Evolutionary conservation across 192 early-diverging fungal genomes (phyloP).

Genomic region (Rhizoclosmatium sp.): DNA sequence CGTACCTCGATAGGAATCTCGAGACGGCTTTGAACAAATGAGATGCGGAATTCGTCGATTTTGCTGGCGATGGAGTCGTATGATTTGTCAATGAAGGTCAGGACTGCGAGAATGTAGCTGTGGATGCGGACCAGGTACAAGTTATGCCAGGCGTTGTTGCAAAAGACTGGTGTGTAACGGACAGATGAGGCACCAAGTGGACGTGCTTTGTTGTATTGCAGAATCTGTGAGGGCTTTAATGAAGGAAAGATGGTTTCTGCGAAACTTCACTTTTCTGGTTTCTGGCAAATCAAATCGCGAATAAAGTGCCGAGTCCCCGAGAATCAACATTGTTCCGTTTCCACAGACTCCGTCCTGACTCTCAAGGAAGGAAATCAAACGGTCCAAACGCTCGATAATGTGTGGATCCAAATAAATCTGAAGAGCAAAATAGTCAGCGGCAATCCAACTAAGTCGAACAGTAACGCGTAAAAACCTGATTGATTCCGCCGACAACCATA

Average conservation of each 20-base stretch:
- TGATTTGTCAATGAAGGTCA: conserved; percentile 59
- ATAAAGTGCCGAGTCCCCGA: conserved; percentile 63
- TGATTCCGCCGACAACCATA: conserved; percentile 59
- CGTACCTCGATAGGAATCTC: conserved; percentile 68
- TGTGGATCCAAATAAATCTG: conserved; percentile 57
- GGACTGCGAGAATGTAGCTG: conserved; percentile 57
- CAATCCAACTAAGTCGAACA: background rate
- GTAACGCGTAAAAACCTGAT: conserved; percentile 49
- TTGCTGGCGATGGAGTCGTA: conserved; percentile 47
- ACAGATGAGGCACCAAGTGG: conserved; percentile 51
- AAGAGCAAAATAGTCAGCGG: background rate
- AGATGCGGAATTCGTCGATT: conserved; percentile 60
- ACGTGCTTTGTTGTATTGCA: conserved; percentile 62
- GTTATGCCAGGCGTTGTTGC: conserved; percentile 59
- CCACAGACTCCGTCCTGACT: conserved; percentile 67
- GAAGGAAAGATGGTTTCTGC: background rate
- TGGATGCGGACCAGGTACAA: conserved; percentile 62
- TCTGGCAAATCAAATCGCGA: conserved; percentile 61
- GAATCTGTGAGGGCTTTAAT: conserved; percentile 45
- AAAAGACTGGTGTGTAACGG: conserved; percentile 63
- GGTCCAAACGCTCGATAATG: conserved; percentile 62
- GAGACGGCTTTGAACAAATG: conserved; percentile 62
- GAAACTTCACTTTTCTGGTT: conserved; percentile 58
- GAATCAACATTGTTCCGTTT: conserved; percentile 66
- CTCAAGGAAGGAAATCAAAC: conserved; percentile 66